Conservation (phyloP, 2,329 filamentous ascomycete species). For the Chrysoporthe austroafricana region DNA sequence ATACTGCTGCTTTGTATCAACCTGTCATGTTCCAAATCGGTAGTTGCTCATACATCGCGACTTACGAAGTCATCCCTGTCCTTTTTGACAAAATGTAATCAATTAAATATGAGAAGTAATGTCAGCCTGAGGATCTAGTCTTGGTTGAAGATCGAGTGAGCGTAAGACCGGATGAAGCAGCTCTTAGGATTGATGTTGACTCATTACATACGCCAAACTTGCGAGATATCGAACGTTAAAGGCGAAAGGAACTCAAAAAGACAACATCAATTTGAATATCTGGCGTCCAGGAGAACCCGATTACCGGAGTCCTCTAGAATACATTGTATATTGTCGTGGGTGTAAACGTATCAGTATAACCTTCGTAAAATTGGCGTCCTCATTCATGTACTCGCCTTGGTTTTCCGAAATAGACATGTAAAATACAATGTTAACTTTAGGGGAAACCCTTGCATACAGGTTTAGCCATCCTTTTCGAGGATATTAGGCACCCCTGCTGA, state of each 20-base stretch:
- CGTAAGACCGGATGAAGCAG: not conserved
- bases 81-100: not conserved
- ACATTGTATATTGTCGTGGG: not conserved
- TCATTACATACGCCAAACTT: not conserved
- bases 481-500: not conserved
- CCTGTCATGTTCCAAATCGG: not conserved
- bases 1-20: not conserved
- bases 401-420: not conserved
- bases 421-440: not conserved
- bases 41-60: not conserved
- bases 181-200: not conserved
- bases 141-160: no score
- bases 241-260: not conserved
- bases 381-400: not conserved
- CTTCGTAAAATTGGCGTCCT: not conserved
- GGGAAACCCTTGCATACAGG: not conserved
- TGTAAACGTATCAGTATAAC: not conserved
- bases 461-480: not conserved
- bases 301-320: not conserved
- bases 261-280: not conserved
- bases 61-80: not conserved
- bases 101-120: no score
- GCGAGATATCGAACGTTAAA: not conserved
- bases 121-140: no score
- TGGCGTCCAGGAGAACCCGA: not conserved